Evolutionary conservation across 805 yeast species (phyloP).

Genomic region (Maudiozyma bulderi): DNA sequence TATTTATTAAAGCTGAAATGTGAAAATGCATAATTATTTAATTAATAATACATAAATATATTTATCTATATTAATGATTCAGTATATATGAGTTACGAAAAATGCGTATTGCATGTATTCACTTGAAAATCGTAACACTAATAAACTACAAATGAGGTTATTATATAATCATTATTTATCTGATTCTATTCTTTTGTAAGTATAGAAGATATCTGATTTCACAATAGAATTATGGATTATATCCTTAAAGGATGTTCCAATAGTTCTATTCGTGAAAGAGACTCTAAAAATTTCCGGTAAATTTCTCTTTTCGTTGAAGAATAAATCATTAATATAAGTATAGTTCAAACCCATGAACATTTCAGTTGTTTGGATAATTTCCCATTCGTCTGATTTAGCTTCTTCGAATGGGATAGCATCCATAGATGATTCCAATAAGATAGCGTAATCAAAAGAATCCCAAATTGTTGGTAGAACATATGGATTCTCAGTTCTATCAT

Average conservation of each 20-base stretch:
- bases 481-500: conserved; percentile 67
- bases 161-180: not conserved
- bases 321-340: conserved; percentile 11
- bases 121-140: not conserved
- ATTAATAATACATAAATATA: too few species aligned
- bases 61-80: too few species aligned
- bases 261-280: conserved; percentile 4
- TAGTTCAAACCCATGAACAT: conserved; percentile 36
- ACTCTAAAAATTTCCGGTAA: conserved; percentile 6
- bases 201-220: conserved; percentile 23
- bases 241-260: conserved; percentile 7
- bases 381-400: conserved; percentile 32
- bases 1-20: too few species aligned
- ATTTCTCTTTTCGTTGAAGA: conserved; percentile 12
- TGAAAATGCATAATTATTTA: too few species aligned
- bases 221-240: conserved; percentile 15
- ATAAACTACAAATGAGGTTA: not conserved
- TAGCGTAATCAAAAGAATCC: conserved; percentile 42
- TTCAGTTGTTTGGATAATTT: conserved; percentile 29
- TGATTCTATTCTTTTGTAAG: conserved; percentile 18
- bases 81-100: too few species aligned
- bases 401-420: conserved; percentile 7
- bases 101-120: too few species aligned
- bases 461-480: conserved; percentile 33
- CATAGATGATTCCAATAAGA: conserved; percentile 27